A percentile compares a stretch with the other conserved stretches of the same genome.
These are phyloP conservation scores for Cicer chorassanicum DNA, from an alignment of 306 rosid genomes.

Conservation along the genomic window DNA sequence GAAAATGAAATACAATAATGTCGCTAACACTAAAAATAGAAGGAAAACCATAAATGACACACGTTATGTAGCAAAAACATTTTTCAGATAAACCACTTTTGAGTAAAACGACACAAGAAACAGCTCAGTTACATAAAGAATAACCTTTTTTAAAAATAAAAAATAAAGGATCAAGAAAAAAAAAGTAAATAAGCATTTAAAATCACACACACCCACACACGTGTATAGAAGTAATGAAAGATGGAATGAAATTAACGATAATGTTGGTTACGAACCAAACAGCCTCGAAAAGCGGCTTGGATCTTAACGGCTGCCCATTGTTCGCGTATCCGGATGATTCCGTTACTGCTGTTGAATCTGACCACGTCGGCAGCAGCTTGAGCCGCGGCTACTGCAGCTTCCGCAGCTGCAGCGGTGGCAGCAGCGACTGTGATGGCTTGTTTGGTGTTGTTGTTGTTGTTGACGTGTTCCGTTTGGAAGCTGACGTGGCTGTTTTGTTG, in stretches of 20 bases:
- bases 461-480: neutral
- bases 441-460: slow-evolving; percentile 32
- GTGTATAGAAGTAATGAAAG: neutral
- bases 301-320: slow-evolving; percentile 80
- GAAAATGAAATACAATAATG: neutral
- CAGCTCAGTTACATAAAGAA: neutral
- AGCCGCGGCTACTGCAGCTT: slow-evolving; percentile 69
- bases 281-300: slow-evolving; percentile 89
- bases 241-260: neutral
- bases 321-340: slow-evolving; percentile 43
- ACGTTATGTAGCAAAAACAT: neutral
- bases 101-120: neutral
- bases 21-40: neutral
- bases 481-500: neutral
- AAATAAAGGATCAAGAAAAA: neutral
- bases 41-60: neutral
- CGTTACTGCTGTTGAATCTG: slow-evolving; percentile 54
- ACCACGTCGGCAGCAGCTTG: slow-evolving; percentile 65
- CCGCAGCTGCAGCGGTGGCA: slow-evolving; percentile 59
- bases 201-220: neutral
- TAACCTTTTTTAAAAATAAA: neutral
- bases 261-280: slow-evolving; percentile 61
- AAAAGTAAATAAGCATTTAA: neutral
- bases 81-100: neutral
- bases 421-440: slow-evolving; percentile 69